phyloP scores from a whole-genome alignment of 2,329 filamentous ascomycete species.

The Allantophomopsis cytisporea region DNA sequence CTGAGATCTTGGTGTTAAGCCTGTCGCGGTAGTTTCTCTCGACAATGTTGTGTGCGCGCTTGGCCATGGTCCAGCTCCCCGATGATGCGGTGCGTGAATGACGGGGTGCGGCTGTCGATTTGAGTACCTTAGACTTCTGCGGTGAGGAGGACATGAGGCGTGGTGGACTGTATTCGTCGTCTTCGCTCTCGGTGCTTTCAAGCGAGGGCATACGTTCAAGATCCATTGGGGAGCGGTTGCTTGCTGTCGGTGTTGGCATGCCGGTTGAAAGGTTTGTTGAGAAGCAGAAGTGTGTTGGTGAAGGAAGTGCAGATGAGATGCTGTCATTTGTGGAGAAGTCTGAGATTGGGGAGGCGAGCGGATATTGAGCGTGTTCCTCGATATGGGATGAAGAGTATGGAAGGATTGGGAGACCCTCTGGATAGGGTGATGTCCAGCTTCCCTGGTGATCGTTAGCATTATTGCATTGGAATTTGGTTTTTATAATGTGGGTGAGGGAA shows the following conservation, averaged over 20 bases:
- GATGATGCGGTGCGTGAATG: too few relatives aligned
- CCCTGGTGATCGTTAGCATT: too few relatives aligned
- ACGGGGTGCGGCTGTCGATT: neutral
- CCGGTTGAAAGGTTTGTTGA: neutral
- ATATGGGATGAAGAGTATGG: neutral
- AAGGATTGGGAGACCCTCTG: neutral
- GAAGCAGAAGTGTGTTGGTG: too few relatives aligned
- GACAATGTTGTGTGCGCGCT: constrained; percentile 10
- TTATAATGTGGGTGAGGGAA: too few relatives aligned
- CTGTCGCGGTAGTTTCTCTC: constrained; percentile 12
- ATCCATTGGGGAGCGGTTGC: neutral
- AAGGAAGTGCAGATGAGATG: neutral
- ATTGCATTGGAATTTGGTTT: too few relatives aligned
- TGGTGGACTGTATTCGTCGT: neutral
- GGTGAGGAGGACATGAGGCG: neutral
- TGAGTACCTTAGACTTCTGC: neutral
- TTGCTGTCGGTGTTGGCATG: neutral
- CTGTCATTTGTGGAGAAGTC: neutral
- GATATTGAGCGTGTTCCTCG: neutral
- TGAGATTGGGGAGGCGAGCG: neutral
- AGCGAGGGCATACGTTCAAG: neutral
- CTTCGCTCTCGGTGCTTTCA: neutral
- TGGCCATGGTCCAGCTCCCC: constrained; percentile 4
- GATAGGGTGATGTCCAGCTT: neutral
- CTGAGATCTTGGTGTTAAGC: constrained; percentile 11